Percentiles rank a stretch among this genome's conserved stretches.
Evolutionary conservation across 768 basidiomycete species (phyloP).

Genomic region (Holtermanniella nyarrowii): DNA sequence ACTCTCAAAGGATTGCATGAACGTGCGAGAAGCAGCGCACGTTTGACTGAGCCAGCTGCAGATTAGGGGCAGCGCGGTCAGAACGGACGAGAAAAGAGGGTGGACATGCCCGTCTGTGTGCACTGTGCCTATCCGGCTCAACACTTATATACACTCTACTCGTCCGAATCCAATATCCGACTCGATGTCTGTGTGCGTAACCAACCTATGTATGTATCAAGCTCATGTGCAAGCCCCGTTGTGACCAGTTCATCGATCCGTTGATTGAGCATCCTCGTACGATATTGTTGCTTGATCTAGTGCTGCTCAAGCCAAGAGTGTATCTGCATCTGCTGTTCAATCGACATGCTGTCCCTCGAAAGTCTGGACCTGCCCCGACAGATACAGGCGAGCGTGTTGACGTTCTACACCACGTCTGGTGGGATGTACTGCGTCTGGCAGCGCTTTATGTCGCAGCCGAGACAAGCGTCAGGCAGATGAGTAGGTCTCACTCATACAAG

Average conservation of each 20-base stretch:
- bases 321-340: constrained; percentile 41
- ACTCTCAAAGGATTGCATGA: no score
- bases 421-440: constrained; percentile 5
- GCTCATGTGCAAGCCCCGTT: constrained; percentile 15
- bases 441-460: constrained; percentile 5
- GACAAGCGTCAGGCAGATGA: not conserved
- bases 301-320: constrained; percentile 39
- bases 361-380: no score
- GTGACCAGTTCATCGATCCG: constrained; percentile 37
- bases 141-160: constrained; percentile 39
- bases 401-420: not conserved
- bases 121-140: constrained; percentile 30
- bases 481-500: not conserved
- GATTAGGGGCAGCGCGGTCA: no score
- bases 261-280: constrained; percentile 39
- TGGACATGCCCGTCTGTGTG: constrained; percentile 38
- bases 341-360: constrained; percentile 1
- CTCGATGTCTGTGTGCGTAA: constrained; percentile 37
- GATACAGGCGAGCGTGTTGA: no score
- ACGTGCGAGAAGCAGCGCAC: not conserved
- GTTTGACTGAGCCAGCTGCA: no score
- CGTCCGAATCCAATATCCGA: constrained; percentile 39
- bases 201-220: not conserved
- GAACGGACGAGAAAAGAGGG: no score
- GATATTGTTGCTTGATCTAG: constrained; percentile 37